phyloP scores from a whole-genome alignment of 176 grass and related monocot genomes.

The Tillandsia leiboldiana region DNA sequence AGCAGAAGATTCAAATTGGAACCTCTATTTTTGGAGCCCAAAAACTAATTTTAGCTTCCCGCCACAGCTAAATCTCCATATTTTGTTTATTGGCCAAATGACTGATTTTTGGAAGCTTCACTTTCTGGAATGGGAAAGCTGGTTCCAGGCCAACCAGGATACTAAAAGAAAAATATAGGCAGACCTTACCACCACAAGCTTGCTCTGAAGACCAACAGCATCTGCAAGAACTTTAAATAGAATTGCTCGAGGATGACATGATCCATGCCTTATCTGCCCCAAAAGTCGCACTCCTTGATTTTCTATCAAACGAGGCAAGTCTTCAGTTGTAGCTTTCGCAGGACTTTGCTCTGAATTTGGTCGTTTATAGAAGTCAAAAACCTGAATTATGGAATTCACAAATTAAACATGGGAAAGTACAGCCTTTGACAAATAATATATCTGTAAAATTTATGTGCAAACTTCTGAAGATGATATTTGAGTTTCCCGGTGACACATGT shows the following conservation, averaged over 20 bases:
- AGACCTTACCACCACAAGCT: slow-evolving; percentile 89
- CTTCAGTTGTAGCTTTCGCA: slow-evolving; percentile 64
- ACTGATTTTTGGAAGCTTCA: too few species aligned
- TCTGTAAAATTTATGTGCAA: background rate
- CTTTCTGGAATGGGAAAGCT: too few species aligned
- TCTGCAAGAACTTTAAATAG: slow-evolving; percentile 99
- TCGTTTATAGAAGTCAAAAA: slow-evolving; percentile 97
- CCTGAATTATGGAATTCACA: slow-evolving; percentile 38
- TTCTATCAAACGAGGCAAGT: slow-evolving; percentile 55
- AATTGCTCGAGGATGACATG: slow-evolving; percentile 88
- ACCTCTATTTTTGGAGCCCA: too few species aligned
- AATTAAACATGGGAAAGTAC: background rate
- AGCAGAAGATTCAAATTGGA: background rate
- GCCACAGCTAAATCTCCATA: too few species aligned
- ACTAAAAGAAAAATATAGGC: slow-evolving; percentile 8
- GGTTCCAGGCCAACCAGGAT: too few species aligned
- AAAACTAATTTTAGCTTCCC: too few species aligned
- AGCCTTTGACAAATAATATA: background rate
- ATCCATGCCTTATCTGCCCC: slow-evolving; percentile 95
- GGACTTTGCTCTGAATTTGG: slow-evolving; percentile 71
- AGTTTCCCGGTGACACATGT: too few species aligned
- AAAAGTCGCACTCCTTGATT: slow-evolving; percentile 79
- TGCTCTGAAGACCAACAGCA: slow-evolving; percentile 91
- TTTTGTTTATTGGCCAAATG: too few species aligned
- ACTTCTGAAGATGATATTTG: too few species aligned